A percentile compares a stretch with the other conserved stretches of the same genome.
These are phyloP conservation scores for Protomyces lactucae-debilis DNA, from an alignment of 1,139 yeast genomes.

Conservation along the genomic window DNA sequence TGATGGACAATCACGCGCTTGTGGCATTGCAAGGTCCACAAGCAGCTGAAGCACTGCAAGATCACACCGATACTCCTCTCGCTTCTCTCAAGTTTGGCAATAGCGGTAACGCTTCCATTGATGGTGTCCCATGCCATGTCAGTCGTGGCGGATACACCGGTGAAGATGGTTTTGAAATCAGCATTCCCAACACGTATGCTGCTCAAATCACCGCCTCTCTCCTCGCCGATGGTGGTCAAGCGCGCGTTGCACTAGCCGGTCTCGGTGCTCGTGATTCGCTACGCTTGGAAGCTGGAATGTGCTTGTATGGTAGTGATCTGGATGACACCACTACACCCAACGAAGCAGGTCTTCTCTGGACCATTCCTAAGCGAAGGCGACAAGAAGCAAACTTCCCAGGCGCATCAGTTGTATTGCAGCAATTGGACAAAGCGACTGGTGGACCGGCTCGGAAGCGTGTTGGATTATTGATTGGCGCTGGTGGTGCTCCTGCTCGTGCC, in stretches of 20 bases:
- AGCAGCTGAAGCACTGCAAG: slow-evolving; percentile 61
- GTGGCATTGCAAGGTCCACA: slow-evolving; percentile 79
- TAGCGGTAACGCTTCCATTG: slow-evolving; percentile 53
- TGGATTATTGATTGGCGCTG: slow-evolving; percentile 51
- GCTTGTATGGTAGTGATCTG: slow-evolving; percentile 90
- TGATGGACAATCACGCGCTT: slow-evolving; percentile 63
- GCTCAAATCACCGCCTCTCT: slow-evolving; percentile 64
- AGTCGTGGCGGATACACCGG: slow-evolving; percentile 98
- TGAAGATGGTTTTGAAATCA: slow-evolving; percentile 93
- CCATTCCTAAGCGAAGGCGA: slow-evolving; percentile 77
- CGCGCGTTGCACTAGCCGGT: slow-evolving; percentile 76
- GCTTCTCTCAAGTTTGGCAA: slow-evolving; percentile 67
- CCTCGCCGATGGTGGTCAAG: slow-evolving; percentile 48
- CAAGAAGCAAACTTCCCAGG: slow-evolving; percentile 66
- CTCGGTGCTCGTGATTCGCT: slow-evolving; percentile 95
- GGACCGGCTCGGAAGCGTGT: slow-evolving; percentile 61
- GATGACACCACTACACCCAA: slow-evolving; percentile 78
- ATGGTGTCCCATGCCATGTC: slow-evolving; percentile 42
- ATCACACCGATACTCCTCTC: slow-evolving; percentile 58
- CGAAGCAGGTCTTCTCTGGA: slow-evolving; percentile 85
- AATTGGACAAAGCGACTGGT: slow-evolving; percentile 57
- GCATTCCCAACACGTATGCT: slow-evolving; percentile 55
- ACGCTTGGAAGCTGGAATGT: slow-evolving; percentile 96
- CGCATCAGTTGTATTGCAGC: slow-evolving; percentile 59
- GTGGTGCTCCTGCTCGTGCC: slow-evolving; percentile 90